phyloP scores from a whole-genome alignment of 2,329 filamentous ascomycete species.

The Calonectria henricotiae region DNA sequence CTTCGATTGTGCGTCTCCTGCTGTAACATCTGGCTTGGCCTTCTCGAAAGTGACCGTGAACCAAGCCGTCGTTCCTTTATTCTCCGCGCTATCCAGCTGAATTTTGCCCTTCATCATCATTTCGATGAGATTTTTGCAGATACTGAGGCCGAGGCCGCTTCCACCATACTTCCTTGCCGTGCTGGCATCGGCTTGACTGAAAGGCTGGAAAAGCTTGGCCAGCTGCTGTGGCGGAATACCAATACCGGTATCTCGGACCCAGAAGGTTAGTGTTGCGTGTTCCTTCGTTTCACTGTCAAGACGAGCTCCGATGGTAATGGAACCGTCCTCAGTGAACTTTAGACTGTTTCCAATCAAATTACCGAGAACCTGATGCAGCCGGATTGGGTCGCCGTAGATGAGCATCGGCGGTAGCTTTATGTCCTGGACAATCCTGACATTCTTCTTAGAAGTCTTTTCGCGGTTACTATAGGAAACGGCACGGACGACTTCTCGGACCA shows the following conservation, averaged over 20 bases:
- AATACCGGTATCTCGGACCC: conserved; percentile 91
- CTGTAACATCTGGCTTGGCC: conserved; percentile 75
- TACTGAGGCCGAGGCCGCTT: conserved; percentile 91
- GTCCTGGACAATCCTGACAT: conserved; percentile 78
- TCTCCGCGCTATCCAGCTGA: conserved; percentile 83
- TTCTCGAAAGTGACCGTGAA: conserved; percentile 92
- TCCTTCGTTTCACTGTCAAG: conserved; percentile 81
- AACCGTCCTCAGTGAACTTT: conserved; percentile 92
- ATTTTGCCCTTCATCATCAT: conserved; percentile 92
- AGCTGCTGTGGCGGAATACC: conserved; percentile 89
- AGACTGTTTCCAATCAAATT: conserved; percentile 94
- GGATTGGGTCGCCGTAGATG: conserved; percentile 77
- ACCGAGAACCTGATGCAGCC: conserved; percentile 79
- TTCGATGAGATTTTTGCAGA: conserved; percentile 95
- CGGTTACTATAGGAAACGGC: conserved; percentile 78
- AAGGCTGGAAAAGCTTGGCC: conserved; percentile 90
- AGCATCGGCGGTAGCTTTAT: conserved; percentile 84
- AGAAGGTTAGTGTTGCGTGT: conserved; percentile 84
- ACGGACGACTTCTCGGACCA: conserved; percentile 78
- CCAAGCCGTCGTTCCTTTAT: conserved; percentile 79
- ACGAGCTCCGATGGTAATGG: conserved; percentile 85
- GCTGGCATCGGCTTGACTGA: conserved; percentile 92
- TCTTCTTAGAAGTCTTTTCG: conserved; percentile 75
- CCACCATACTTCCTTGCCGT: conserved; percentile 93
- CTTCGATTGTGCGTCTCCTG: conserved; percentile 67